These are phyloP conservation scores for Aureobasidium sp. DNA, from an alignment of 2,329 filamentous ascomycete genomes.

Conservation along the genomic window DNA sequence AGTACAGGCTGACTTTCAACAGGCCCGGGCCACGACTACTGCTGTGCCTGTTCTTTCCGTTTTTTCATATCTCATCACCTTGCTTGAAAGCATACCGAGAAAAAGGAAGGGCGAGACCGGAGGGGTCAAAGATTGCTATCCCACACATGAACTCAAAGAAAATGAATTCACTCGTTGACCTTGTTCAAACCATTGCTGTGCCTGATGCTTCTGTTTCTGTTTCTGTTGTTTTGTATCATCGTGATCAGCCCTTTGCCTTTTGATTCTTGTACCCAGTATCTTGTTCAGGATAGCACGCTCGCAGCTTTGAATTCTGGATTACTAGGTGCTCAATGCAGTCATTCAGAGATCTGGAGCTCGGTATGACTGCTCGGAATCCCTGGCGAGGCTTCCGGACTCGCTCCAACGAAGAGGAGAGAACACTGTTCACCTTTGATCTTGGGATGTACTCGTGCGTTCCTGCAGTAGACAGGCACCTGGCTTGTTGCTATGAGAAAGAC, in stretches of 20 bases:
- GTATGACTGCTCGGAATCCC: too few relatives aligned
- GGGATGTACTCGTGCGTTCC: too few relatives aligned
- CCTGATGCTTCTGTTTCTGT: neutral
- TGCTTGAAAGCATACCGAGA: neutral
- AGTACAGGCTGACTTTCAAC: neutral
- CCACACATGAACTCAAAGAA: neutral
- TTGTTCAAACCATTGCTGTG: neutral
- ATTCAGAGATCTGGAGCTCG: too few relatives aligned
- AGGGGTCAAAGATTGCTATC: neutral
- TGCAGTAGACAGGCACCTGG: too few relatives aligned
- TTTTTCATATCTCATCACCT: neutral
- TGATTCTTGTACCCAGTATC: neutral
- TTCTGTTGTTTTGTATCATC: neutral
- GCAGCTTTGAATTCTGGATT: too few relatives aligned
- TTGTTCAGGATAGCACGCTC: neutral
- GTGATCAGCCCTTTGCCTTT: neutral
- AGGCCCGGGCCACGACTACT: neutral
- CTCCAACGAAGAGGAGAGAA: too few relatives aligned
- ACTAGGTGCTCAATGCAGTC: too few relatives aligned
- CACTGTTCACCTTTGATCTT: too few relatives aligned
- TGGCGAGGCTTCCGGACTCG: too few relatives aligned
- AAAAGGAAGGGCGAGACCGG: neutral
- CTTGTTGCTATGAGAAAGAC: too few relatives aligned
- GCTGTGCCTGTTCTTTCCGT: neutral
- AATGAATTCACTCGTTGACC: neutral